Evolutionary conservation across 176 grass and related monocot genomes (phyloP), one percentile per base, ranked within the genome.

Genomic region (Cymbopogon citratus): DNA sequence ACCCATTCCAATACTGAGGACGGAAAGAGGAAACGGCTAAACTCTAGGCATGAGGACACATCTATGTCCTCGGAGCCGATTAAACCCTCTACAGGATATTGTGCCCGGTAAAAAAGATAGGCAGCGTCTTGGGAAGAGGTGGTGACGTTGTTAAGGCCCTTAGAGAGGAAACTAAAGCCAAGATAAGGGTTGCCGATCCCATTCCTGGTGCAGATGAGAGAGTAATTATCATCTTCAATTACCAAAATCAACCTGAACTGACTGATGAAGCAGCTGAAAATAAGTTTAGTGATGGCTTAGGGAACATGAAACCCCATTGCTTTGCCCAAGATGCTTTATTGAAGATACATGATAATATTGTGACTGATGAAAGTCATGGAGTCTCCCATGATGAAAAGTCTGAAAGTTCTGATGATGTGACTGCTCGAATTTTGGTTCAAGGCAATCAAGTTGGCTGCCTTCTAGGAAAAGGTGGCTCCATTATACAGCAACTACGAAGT

Each of bases 341-440:
- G 84, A 99, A 99, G 86, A 90, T 99, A 68, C 89, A 99, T 63
- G 91, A 99, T 81, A 99, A 90, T 73, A 95, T 99, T 80, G 93
- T 89, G 60, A 80, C 80, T 61, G 91, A 93, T 87, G 96, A 99
- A 76, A 56, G 91, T 84, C 86, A 90, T 69, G 89, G 75, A 71
- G 69, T 85, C 62, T 12, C 79, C 36, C 74, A 80, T 78, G 78
- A 82, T 74, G 78, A 87, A 54, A 91, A 79, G 19, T 44, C 83
- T 82, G 87, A 85, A 85, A 74, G 33, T 69, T 74, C 57, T 57
- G 89, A 85, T 74, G 82, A 83, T 78, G 91, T 99, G 56, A 81
- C 51, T 78, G 85, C 92, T 69, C 86, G 96, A 68, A 93, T 99
- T 87, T 82, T 99, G 82, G 91, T 99, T 80, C 92, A 89, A 63